Percentiles rank a stretch among this genome's conserved stretches.
Evolutionary conservation across 441 rosid species (phyloP).

Genomic region (Kokia cookei): DNA sequence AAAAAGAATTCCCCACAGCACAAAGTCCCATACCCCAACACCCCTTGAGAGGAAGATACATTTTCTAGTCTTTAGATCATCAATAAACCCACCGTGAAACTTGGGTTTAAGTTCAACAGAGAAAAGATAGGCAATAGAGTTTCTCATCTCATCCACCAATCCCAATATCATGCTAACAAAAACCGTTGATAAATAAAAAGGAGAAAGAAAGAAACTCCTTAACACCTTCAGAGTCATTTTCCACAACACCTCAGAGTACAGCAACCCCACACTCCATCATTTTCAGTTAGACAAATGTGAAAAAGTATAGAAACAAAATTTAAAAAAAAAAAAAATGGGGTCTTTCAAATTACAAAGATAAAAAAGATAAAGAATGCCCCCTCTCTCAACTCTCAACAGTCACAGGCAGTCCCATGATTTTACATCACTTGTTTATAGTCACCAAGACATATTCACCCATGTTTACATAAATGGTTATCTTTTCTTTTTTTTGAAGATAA

Average conservation of each 20-base stretch:
- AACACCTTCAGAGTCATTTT: conserved; percentile 23
- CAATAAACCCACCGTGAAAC: conserved; percentile 44
- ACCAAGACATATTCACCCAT: conserved; percentile 7
- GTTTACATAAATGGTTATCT: neutral
- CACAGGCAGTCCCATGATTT: conserved; percentile 15
- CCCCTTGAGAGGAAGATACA: conserved; percentile 42
- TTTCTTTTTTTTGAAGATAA: neutral
- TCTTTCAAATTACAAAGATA: neutral
- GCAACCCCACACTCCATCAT: conserved; percentile 25
- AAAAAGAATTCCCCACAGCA: conserved; percentile 24
- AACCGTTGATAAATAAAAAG: neutral
- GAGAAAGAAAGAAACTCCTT: neutral
- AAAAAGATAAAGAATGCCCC: neutral
- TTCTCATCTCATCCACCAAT: conserved; percentile 30
- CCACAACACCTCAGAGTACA: conserved; percentile 17
- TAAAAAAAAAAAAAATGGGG: too few species aligned
- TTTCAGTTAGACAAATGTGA: conserved; percentile 30
- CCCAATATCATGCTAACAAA: conserved; percentile 24
- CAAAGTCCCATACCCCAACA: conserved; percentile 40
- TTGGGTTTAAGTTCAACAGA: conserved; percentile 10
- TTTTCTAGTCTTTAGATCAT: conserved; percentile 25
- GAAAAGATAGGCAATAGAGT: neutral
- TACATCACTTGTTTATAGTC: conserved; percentile 16
- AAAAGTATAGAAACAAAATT: conserved; percentile 4
- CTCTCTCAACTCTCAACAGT: neutral